Evolutionary conservation across 306 rosid genomes (phyloP), one percentile per base, ranked within the genome.

Genomic region (Hylodesmum podocarpum): DNA sequence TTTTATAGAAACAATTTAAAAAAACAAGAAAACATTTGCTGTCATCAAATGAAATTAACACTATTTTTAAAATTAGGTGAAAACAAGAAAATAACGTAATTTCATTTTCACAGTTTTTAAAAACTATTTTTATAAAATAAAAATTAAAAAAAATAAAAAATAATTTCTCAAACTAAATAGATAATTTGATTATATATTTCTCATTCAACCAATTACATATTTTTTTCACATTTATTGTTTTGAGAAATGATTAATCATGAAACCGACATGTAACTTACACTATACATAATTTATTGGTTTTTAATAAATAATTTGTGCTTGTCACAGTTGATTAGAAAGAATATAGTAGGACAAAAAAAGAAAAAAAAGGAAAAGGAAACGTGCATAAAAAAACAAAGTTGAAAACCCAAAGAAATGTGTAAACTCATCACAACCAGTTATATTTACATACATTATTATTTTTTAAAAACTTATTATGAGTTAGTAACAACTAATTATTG

Each of bases 371-470:
- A 50, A 51, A 57, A 28, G 46, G 63, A 40, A 51, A 29, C 40
- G 41, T 41, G 55, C 61, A 75, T 1, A 62, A 63, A 62, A 63
- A 78, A 70, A 75, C 75, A 75, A 78, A 65, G 65, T 61, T 73
- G 83, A 73, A 73, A 68, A 29, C 75, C 67, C 63, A 78, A 24
- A 67, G 25, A 39, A 16, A 33, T 14, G 39, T 24, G 22, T 59
- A 72, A 80, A 18, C 12, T 80, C n/a, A 44, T 37, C 12, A 21
- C 51, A 51, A 51, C 22, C 29, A 65, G 18, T 55, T 22, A 8
- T 81, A 44, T 47, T 55, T 22, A 8, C 76, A 44, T 47, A 44
- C 65, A 70, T 14, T 68, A 8, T 33, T 37, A 28, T 24, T 13
- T 12, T 4, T 33, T 49, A n/a, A 67, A 25, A n/a, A n/a, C n/a